Conservation (phyloP, 768 basidiomycete genomes). For the Astraeus odoratus region DNA sequence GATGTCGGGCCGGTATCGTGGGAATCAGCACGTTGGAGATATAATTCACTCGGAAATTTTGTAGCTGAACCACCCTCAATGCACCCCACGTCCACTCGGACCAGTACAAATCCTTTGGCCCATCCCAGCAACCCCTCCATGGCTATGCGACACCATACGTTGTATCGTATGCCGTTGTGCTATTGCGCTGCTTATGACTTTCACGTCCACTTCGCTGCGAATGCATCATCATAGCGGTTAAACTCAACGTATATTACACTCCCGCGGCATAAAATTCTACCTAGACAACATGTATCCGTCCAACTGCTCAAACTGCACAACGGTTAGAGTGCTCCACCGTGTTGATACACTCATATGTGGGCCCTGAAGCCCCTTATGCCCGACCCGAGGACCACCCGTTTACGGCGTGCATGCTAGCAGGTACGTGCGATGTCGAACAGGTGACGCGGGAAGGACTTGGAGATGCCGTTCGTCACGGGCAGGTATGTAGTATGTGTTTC, state of each 20-base stretch:
- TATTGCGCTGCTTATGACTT: background rate
- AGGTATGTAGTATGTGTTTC: slow-evolving; percentile 13
- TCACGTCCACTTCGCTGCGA: too few species aligned
- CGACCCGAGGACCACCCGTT: slow-evolving; percentile 42
- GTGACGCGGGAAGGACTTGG: slow-evolving; percentile 38
- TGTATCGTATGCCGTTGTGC: too few species aligned
- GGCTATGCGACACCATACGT: slow-evolving; percentile 44
- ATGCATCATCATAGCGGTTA: background rate
- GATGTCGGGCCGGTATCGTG: too few species aligned
- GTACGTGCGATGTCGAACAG: slow-evolving; percentile 42
- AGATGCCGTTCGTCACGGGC: slow-evolving; percentile 37
- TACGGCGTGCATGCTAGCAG: slow-evolving; percentile 37
- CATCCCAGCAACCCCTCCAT: slow-evolving; percentile 18
- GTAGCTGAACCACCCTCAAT: too few species aligned
- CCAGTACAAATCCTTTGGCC: slow-evolving; percentile 32
- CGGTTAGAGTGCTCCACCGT: slow-evolving; percentile 38
- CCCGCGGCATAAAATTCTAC: slow-evolving; percentile 30
- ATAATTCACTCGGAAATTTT: too few species aligned
- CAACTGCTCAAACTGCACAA: slow-evolving; percentile 35
- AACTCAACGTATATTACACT: background rate
- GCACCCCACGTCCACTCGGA: slow-evolving; percentile 38
- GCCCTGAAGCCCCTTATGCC: slow-evolving; percentile 28
- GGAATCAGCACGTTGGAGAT: too few species aligned
- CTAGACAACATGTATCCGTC: slow-evolving; percentile 41
- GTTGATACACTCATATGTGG: slow-evolving; percentile 32